A percentile compares a stretch with the other conserved stretches of the same genome.
phyloP scores from a whole-genome alignment of 2,329 filamentous ascomycete species.

The Colletotrichum tanaceti region DNA sequence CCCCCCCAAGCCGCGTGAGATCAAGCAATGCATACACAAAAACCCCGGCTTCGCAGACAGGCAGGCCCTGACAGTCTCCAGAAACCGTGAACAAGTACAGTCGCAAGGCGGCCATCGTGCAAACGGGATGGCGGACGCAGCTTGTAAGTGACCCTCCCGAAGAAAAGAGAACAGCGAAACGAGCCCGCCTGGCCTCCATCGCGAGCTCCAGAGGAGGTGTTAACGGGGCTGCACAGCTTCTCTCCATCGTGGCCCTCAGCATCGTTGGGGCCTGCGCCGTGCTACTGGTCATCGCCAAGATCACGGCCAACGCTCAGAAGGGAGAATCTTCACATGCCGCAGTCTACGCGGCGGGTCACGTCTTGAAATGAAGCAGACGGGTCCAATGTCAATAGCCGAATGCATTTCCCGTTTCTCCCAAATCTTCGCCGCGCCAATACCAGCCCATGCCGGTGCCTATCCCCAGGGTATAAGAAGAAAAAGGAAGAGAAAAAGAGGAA shows the following conservation, averaged over 20 bases:
- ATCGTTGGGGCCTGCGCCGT: slow-evolving; percentile 76
- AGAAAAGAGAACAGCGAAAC: no score
- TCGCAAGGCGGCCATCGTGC: slow-evolving; percentile 82
- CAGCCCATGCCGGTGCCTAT: slow-evolving; percentile 18
- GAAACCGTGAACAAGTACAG: slow-evolving; percentile 84
- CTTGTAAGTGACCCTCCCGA: slow-evolving; percentile 62
- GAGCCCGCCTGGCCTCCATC: no score
- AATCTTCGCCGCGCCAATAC: slow-evolving; percentile 7
- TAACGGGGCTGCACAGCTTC: slow-evolving; percentile 58
- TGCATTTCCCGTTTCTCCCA: not conserved
- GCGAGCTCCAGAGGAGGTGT: not conserved
- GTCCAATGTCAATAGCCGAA: slow-evolving; percentile 18
- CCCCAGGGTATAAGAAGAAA: slow-evolving; percentile 31
- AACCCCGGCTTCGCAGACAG: no score
- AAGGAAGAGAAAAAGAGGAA: no score
- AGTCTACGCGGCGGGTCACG: not conserved
- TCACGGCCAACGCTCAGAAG: slow-evolving; percentile 28
- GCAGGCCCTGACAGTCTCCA: slow-evolving; percentile 43
- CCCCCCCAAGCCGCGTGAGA: no score
- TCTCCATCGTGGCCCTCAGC: slow-evolving; percentile 69
- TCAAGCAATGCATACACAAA: no score
- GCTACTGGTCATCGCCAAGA: slow-evolving; percentile 64
- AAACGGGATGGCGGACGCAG: slow-evolving; percentile 94
- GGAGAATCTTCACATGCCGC: not conserved
- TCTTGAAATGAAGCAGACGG: slow-evolving; percentile 12